phyloP scores from a whole-genome alignment of 345 rosid genomes.

The Hirschfeldia incana region DNA sequence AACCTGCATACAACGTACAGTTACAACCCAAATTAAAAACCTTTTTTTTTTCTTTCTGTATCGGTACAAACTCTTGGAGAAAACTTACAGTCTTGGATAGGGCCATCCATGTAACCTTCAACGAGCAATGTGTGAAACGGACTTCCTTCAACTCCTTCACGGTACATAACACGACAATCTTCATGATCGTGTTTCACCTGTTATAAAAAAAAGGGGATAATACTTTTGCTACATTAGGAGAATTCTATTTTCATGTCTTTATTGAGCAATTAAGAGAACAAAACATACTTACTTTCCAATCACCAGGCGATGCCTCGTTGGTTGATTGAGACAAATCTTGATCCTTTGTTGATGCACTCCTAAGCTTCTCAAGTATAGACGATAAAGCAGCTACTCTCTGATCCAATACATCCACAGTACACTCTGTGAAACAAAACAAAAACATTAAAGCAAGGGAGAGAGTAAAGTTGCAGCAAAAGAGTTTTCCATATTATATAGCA shows the following conservation, averaged over 20 bases:
- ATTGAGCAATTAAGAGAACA: not conserved
- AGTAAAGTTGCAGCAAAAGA: not conserved
- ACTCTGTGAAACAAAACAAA: conserved; percentile 41
- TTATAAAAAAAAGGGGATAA: not conserved
- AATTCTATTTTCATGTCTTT: not conserved
- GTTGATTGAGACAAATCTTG: conserved; percentile 40
- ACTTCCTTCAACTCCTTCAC: conserved; percentile 81
- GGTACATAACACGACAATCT: conserved; percentile 91
- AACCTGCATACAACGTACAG: conserved; percentile 55
- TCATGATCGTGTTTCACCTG: conserved; percentile 80
- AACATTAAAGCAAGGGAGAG: not conserved
- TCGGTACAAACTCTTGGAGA: not conserved
- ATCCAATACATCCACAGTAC: conserved; percentile 51
- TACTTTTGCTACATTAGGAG: conserved; percentile 2
- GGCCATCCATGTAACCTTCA: conserved; percentile 91
- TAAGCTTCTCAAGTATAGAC: conserved; percentile 74
- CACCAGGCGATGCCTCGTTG: conserved; percentile 49
- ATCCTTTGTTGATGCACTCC: conserved; percentile 67
- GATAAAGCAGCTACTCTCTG: conserved; percentile 61
- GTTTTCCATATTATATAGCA: not conserved
- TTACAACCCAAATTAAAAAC: conserved; percentile 1
- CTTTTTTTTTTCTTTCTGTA: no score
- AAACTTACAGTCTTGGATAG: conserved; percentile 81
- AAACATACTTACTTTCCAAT: conserved; percentile 92
- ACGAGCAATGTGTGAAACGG: conserved; percentile 84